A percentile compares a stretch with the other conserved stretches of the same genome.
Conservation (phyloP, 2,329 filamentous ascomycete species). For the Aspergillus spinulosporus region DNA sequence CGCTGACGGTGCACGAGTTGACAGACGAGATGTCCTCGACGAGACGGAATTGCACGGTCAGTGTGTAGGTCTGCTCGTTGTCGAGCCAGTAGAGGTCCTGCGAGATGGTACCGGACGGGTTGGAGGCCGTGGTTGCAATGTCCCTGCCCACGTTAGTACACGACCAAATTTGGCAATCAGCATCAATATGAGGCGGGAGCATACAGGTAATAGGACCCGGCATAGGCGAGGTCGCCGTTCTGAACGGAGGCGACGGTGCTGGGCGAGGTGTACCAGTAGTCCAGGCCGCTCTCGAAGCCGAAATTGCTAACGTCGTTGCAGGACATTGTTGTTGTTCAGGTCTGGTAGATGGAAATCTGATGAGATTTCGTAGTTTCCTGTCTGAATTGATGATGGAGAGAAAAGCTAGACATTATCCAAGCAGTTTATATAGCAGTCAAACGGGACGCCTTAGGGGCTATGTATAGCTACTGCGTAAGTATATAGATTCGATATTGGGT, state of each 20-base stretch:
- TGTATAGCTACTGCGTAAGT: too few species aligned
- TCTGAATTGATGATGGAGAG: too few species aligned
- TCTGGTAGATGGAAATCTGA: too few species aligned
- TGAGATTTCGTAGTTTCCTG: too few species aligned
- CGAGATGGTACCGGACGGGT: background rate
- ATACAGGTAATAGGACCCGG: background rate
- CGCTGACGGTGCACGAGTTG: background rate
- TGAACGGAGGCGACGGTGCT: background rate
- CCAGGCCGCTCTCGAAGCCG: background rate
- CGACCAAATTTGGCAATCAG: background rate
- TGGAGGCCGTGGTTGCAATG: background rate
- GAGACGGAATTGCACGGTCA: background rate
- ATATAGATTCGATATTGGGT: too few species aligned
- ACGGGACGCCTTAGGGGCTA: too few species aligned
- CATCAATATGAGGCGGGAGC: background rate
- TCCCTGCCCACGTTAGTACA: background rate
- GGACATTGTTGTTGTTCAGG: conserved; percentile 1
- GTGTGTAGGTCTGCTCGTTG: background rate
- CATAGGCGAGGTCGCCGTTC: background rate
- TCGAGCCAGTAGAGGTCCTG: background rate
- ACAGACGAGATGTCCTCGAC: background rate
- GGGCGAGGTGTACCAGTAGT: background rate
- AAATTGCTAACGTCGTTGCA: background rate
- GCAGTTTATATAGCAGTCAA: too few species aligned
- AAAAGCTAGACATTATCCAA: too few species aligned